These are phyloP conservation scores for Monocercomonoides exilis DNA, from an alignment of 78 protist species.

Conservation along the genomic window DNA sequence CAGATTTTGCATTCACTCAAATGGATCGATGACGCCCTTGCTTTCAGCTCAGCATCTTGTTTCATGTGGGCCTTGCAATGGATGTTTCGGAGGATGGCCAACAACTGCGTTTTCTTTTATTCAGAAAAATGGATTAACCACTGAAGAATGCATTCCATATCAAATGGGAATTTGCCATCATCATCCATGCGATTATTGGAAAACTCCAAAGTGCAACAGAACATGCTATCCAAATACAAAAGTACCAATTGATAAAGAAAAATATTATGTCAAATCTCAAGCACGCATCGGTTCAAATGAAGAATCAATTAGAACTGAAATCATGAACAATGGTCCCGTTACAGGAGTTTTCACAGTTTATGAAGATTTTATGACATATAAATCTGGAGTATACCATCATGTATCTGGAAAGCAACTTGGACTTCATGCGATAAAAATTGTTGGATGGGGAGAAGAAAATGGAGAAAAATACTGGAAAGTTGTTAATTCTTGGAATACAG, in stretches of 20 bases:
- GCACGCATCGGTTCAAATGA: background rate
- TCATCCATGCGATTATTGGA: background rate
- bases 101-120: no score
- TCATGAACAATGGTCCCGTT: background rate
- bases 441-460: conserved; percentile 40
- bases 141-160: no score
- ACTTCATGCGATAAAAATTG: conserved; percentile 37
- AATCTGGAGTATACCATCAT: conserved; percentile 35
- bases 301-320: background rate
- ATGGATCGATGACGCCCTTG: no score
- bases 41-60: no score
- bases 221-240: no score
- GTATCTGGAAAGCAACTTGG: conserved; percentile 16
- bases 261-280: background rate
- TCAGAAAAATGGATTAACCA: no score
- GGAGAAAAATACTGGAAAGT: background rate
- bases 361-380: background rate
- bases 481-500: conserved; percentile 22
- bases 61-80: no score
- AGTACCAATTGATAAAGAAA: background rate
- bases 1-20: no score
- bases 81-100: no score
- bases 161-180: background rate
- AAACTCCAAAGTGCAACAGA: background rate
- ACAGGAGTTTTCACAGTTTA: background rate